Evolutionary conservation across 306 rosid genomes (phyloP).

Genomic region (Lathyrus aphaca): DNA sequence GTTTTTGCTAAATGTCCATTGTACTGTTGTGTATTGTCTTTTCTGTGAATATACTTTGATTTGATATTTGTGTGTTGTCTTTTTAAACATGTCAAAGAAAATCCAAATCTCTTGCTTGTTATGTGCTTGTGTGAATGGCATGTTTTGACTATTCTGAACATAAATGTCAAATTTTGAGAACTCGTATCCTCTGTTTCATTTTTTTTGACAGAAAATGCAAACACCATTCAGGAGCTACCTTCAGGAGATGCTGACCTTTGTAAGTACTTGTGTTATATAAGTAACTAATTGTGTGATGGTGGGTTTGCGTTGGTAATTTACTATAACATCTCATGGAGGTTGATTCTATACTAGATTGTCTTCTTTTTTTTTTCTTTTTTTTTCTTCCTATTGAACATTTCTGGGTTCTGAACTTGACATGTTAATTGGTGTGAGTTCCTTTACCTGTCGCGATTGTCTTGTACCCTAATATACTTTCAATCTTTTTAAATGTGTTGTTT

Average conservation of each 20-base stretch:
- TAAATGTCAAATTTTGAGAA: slow-evolving; percentile 6
- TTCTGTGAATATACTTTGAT: background rate
- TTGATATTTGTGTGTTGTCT: slow-evolving; percentile 2
- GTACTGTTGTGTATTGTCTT: background rate
- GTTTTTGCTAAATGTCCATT: background rate
- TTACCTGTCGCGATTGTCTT: background rate
- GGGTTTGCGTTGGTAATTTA: slow-evolving; percentile 13
- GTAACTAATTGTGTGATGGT: slow-evolving; percentile 10
- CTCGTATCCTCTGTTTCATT: slow-evolving; percentile 6
- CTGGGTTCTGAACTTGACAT: slow-evolving; percentile 5
- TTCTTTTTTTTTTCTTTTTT: background rate
- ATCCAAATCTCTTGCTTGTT: background rate
- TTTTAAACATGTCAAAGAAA: background rate
- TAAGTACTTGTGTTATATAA: slow-evolving; percentile 45
- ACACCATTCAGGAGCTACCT: slow-evolving; percentile 96
- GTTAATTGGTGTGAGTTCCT: background rate
- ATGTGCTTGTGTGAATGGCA: slow-evolving; percentile 1
- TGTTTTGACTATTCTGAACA: background rate
- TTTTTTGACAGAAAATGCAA: slow-evolving; percentile 72
- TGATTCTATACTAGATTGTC: slow-evolving; percentile 11
- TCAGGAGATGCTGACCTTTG: slow-evolving; percentile 82
- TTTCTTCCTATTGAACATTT: background rate
- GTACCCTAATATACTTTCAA: background rate
- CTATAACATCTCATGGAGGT: slow-evolving; percentile 7
- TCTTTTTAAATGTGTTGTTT: background rate